Evolutionary conservation across 2,329 filamentous ascomycete genomes (phyloP).

Genomic region (Balansia obtecta): DNA sequence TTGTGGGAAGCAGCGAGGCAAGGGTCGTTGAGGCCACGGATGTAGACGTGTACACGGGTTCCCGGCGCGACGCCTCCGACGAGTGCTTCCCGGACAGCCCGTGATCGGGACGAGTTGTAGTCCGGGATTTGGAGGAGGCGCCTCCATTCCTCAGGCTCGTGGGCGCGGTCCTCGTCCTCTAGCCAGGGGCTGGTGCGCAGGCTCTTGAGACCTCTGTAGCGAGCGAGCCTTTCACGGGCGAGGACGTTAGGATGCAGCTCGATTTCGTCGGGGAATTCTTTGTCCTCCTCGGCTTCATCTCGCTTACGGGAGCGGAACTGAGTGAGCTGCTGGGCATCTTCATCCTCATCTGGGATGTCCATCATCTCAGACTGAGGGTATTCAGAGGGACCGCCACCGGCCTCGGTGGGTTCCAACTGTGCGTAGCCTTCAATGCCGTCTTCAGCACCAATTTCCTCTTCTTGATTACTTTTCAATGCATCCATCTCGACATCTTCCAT

Average conservation of each 20-base stretch:
- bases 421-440: constrained; percentile 68
- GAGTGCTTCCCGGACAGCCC: constrained; percentile 67
- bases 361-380: constrained; percentile 94
- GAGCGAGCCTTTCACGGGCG: constrained; percentile 71
- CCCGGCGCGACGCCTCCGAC: constrained; percentile 80
- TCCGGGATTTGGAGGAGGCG: constrained; percentile 78
- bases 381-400: constrained; percentile 64
- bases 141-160: constrained; percentile 84
- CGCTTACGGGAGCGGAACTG: constrained; percentile 69
- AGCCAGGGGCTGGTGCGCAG: constrained; percentile 82
- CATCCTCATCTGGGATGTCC: constrained; percentile 72
- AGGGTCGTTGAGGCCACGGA: constrained; percentile 40
- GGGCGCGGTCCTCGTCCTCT: constrained; percentile 70
- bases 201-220: constrained; percentile 88
- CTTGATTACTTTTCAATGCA: constrained; percentile 36
- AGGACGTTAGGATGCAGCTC: constrained; percentile 81
- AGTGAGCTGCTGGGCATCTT: constrained; percentile 61
- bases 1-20: constrained; percentile 33
- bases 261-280: constrained; percentile 94
- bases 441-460: constrained; percentile 54
- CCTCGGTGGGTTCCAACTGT: constrained; percentile 59
- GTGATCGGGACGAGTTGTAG: constrained; percentile 72
- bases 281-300: constrained; percentile 75
- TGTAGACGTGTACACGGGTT: constrained; percentile 68
- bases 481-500: constrained; percentile 52